Evolutionary conservation across 768 basidiomycete genomes (phyloP), one percentile per base, ranked within the genome.

Genomic region (Pleurotus giganteus): DNA sequence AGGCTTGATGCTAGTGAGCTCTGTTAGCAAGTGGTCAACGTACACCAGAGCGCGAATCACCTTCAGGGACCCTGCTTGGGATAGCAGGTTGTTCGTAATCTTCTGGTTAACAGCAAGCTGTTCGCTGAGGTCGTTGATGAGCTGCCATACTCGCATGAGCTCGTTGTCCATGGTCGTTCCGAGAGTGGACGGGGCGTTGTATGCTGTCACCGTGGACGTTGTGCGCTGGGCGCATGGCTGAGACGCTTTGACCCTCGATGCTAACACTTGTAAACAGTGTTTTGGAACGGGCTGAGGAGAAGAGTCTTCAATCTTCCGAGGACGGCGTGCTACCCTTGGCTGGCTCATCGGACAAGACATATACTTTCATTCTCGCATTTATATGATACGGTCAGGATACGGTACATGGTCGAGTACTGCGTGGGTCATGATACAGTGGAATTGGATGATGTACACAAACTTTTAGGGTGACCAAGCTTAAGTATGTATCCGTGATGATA

Each of bases 21-120:
- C 43, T 39, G 31, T 21, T 21, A 32, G 37, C 59, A 31, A 51
- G 51, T 52, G 29, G n/a, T 34, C 47, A 19, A 62, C 55, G 32
- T 61, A 24, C 51, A 58, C 45, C 23, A 47, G 28, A n/a, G 21
- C 50, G 46, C 47, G 45, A 51, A 27, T 55, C 58, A 93, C 92
- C 80, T 94, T 93, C 65, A 96, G 79, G 4, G 83, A 68, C 3
- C 74, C 77, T 4, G 89, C 82, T 64, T 91, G 88, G 7, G 78
- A 71, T 50, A 90, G 85, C 26, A 97, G 76, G 3, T 82, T 74
- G 24, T 63, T 74, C 2, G 91, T 79, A 57, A 94, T 77, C 63
- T 86, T 88, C 51, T 91, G 82, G 71, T 97, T 98, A 61, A 83
- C 83, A 1, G 82, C 77, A 47, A 96, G 82, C 71, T 93, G 91